Evolutionary conservation across 345 rosid genomes (phyloP).

Genomic region (Mallotus nudiflorus): DNA sequence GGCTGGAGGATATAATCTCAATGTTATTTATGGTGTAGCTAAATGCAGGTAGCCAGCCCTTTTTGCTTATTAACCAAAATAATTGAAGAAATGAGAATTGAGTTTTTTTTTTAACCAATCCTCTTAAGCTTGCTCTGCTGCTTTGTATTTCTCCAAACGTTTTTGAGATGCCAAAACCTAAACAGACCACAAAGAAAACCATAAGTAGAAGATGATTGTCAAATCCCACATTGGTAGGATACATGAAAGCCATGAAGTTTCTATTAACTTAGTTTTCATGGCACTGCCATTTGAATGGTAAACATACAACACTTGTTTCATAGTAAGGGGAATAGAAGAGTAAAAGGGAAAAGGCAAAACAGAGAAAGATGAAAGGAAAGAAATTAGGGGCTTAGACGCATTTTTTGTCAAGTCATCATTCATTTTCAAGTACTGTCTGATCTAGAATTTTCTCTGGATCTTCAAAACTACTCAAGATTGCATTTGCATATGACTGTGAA

Average conservation of each 20-base stretch:
- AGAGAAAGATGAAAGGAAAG: background rate
- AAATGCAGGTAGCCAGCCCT: background rate
- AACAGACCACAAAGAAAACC: constrained; percentile 10
- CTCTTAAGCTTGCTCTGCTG: constrained; percentile 69
- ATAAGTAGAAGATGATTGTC: background rate
- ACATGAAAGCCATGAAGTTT: background rate
- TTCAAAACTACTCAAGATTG: constrained; percentile 63
- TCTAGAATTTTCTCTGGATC: constrained; percentile 84
- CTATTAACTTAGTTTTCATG: background rate
- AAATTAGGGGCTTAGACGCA: constrained; percentile 62
- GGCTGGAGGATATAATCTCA: too few relatives aligned
- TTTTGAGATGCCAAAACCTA: constrained; percentile 84
- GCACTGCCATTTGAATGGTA: background rate
- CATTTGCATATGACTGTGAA: constrained; percentile 78
- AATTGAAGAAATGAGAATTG: background rate
- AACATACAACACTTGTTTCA: background rate
- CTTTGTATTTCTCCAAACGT: constrained; percentile 67
- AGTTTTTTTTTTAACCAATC: constrained; percentile 55
- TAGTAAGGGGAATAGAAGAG: background rate
- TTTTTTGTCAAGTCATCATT: constrained; percentile 74
- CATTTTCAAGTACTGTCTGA: constrained; percentile 79
- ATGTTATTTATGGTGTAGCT: background rate
- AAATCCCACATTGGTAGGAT: background rate
- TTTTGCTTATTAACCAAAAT: background rate
- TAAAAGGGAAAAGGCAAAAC: too few relatives aligned